phyloP scores from a whole-genome alignment of 768 basidiomycete species.

The Boletus eberwhitei region DNA sequence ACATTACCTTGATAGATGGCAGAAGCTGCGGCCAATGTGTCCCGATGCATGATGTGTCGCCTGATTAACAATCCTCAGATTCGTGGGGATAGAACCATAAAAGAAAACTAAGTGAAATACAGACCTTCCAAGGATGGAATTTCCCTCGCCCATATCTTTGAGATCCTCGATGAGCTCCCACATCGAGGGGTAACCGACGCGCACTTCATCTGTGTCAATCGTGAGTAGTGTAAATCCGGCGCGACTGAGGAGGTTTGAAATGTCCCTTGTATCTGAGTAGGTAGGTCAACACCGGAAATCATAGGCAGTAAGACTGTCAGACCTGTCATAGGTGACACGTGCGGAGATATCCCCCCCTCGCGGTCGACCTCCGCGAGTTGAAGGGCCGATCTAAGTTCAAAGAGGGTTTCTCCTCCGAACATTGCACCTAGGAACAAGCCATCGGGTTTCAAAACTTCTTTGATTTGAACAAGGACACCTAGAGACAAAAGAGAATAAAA shows the following conservation, averaged over 20 bases:
- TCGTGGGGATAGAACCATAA: neutral
- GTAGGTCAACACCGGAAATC: constrained; percentile 2
- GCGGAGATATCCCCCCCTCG: constrained; percentile 95
- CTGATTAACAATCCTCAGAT: constrained; percentile 34
- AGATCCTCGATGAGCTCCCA: constrained; percentile 95
- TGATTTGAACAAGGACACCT: constrained; percentile 87
- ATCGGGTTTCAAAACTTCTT: constrained; percentile 80
- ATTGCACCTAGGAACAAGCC: constrained; percentile 94
- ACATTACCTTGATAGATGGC: constrained; percentile 85
- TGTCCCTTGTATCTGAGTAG: constrained; percentile 77
- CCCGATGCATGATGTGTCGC: constrained; percentile 67
- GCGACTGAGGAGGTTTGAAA: constrained; percentile 87
- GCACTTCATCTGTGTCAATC: constrained; percentile 92
- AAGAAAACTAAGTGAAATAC: constrained; percentile 11
- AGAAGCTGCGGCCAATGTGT: constrained; percentile 87
- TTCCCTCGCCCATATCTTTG: constrained; percentile 95
- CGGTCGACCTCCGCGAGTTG: constrained; percentile 93
- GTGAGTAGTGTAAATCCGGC: constrained; percentile 94
- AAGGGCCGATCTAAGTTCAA: constrained; percentile 91
- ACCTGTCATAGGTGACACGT: constrained; percentile 98
- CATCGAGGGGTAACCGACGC: constrained; percentile 88
- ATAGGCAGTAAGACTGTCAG: constrained; percentile 14
- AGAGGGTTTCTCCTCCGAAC: constrained; percentile 94
- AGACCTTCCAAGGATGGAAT: constrained; percentile 83
- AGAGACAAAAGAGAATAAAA: neutral